A percentile compares a stretch with the other conserved stretches of the same genome.
phyloP scores from a whole-genome alignment of 1,284 basidiomycete genomes.

The Xerocomus nothofagi region DNA sequence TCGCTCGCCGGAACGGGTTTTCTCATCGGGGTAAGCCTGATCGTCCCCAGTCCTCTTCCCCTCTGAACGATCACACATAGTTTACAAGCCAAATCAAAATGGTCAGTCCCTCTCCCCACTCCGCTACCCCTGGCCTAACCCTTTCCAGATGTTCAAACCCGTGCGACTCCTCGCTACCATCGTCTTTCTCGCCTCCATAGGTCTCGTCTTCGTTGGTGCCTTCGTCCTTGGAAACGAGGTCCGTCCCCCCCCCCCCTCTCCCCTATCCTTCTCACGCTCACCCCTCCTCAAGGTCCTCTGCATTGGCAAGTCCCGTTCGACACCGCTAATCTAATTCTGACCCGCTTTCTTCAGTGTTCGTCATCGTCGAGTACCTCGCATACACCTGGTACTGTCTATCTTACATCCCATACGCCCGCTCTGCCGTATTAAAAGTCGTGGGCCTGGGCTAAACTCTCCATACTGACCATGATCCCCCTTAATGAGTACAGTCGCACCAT shows the following conservation, averaged over 20 bases:
- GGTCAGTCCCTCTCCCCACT: slow-evolving; percentile 42
- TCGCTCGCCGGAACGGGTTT: slow-evolving; percentile 89
- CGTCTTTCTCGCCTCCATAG: slow-evolving; percentile 76
- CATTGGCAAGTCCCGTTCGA: slow-evolving; percentile 41
- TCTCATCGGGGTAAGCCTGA: slow-evolving; percentile 69
- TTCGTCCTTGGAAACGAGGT: slow-evolving; percentile 72
- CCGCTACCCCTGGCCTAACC: slow-evolving; percentile 1
- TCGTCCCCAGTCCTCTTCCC: not conserved
- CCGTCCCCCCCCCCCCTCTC: slow-evolving; percentile 31
- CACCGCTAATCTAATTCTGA: slow-evolving; percentile 3
- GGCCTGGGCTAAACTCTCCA: slow-evolving; percentile 44
- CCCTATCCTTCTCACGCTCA: slow-evolving; percentile 5
- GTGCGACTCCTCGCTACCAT: slow-evolving; percentile 84
- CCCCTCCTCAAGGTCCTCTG: slow-evolving; percentile 43
- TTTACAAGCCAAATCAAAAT: slow-evolving; percentile 80
- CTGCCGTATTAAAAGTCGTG: slow-evolving; percentile 65
- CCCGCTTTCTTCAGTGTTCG: slow-evolving; percentile 61
- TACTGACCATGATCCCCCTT: slow-evolving; percentile 7
- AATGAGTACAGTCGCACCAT: not conserved
- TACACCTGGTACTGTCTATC: slow-evolving; percentile 83
- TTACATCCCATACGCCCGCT: slow-evolving; percentile 86
- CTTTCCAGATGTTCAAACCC: slow-evolving; percentile 85
- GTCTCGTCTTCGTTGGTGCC: slow-evolving; percentile 77
- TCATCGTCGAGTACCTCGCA: slow-evolving; percentile 82
- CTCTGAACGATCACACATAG: slow-evolving; percentile 36